Evolutionary conservation across 306 rosid genomes (phyloP).

Genomic region (Neltuma alba): DNA sequence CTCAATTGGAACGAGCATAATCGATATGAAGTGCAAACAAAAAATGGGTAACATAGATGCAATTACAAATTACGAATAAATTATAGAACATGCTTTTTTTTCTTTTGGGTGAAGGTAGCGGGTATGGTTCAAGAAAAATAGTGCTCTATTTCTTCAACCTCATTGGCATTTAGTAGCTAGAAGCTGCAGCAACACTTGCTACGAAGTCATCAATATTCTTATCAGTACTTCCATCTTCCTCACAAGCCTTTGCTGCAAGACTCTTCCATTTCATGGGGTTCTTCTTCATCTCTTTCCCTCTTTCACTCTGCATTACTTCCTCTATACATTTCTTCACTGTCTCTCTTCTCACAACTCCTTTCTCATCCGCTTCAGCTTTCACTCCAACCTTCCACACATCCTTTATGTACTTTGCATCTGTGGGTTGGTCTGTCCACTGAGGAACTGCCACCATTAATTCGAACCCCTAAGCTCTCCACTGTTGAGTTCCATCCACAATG

Average conservation of each 20-base stretch:
- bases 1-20: no score
- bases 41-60: no score
- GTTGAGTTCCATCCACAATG: neutral
- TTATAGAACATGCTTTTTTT: no score
- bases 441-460: neutral
- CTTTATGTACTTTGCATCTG: neutral
- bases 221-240: neutral
- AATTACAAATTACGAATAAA: no score
- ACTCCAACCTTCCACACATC: neutral
- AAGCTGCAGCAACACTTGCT: neutral
- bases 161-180: no score
- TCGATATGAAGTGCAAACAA: no score
- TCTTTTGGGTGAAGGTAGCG: no score
- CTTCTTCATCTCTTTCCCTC: neutral
- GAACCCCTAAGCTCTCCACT: conserved; percentile 12
- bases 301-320: neutral
- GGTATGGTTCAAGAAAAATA: no score
- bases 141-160: no score
- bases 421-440: conserved; percentile 7
- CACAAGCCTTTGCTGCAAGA: neutral
- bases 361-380: neutral
- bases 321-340: neutral
- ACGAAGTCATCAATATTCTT: neutral
- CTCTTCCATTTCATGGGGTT: neutral
- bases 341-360: neutral